A percentile compares a stretch with the other conserved stretches of the same genome.
These are phyloP conservation scores for Penicillium lagena DNA, from an alignment of 495 filamentous ascomycete genomes.

Conservation along the genomic window DNA sequence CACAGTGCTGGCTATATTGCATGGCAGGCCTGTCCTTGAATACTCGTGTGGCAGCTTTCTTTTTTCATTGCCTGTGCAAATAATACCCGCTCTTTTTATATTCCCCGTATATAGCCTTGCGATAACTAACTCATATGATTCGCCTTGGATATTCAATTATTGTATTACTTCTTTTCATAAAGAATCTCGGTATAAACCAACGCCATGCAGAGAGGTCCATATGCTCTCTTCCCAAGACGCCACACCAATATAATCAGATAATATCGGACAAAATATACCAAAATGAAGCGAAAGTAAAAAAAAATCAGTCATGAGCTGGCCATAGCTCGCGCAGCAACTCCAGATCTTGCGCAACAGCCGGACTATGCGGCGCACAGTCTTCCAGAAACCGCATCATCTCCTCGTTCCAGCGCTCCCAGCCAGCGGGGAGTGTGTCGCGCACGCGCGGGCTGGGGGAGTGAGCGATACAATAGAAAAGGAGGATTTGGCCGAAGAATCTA, in stretches of 20 bases:
- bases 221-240: no score
- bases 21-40: not conserved
- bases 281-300: not conserved
- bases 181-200: not conserved
- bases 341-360: slow-evolving; percentile 38
- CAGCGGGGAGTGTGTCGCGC: slow-evolving; percentile 29
- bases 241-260: not conserved
- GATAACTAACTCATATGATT: not conserved
- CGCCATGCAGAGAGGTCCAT: not conserved
- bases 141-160: not conserved
- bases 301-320: slow-evolving; percentile 8
- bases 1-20: slow-evolving; percentile 11
- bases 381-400: slow-evolving; percentile 41
- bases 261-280: not conserved
- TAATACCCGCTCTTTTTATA: slow-evolving; percentile 1
- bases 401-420: slow-evolving; percentile 41
- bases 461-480: slow-evolving; percentile 41
- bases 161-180: not conserved
- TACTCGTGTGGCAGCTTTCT: no score
- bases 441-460: slow-evolving; percentile 33
- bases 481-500: slow-evolving; percentile 43
- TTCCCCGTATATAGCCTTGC: not conserved
- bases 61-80: not conserved
- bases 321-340: slow-evolving; percentile 33
- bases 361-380: slow-evolving; percentile 33